phyloP scores from a whole-genome alignment of 306 rosid genomes.

The Trifolium pratense region DNA sequence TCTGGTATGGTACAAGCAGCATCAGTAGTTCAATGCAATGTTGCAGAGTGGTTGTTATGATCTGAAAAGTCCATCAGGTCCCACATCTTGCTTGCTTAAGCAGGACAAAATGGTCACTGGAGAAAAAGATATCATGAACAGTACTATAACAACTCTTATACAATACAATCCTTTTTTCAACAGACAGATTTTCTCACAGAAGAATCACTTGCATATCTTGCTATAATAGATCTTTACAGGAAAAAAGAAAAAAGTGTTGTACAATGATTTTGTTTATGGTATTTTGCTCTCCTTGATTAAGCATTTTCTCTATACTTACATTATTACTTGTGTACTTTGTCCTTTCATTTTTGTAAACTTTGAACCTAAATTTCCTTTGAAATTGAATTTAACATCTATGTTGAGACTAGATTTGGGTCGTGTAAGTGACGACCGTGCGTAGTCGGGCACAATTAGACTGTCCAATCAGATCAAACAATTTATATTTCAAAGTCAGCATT shows the following conservation, averaged over 20 bases:
- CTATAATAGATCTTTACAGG: slow-evolving; percentile 27
- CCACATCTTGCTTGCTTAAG: slow-evolving; percentile 36
- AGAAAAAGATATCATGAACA: slow-evolving; percentile 40
- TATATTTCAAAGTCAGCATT: too few relatives aligned
- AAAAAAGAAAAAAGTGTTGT: slow-evolving; percentile 23
- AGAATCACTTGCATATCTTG: slow-evolving; percentile 40
- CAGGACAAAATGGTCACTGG: slow-evolving; percentile 48
- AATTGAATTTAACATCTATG: background rate
- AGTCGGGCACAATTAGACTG: too few relatives aligned
- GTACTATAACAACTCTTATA: slow-evolving; percentile 34
- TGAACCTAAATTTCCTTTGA: slow-evolving; percentile 13
- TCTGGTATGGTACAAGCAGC: slow-evolving; percentile 13
- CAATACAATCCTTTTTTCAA: slow-evolving; percentile 30
- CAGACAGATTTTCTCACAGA: slow-evolving; percentile 45
- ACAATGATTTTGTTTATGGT: slow-evolving; percentile 10
- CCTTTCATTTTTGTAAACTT: slow-evolving; percentile 4
- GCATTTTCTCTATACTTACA: background rate
- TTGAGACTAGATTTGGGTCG: background rate
- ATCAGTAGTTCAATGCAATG: background rate
- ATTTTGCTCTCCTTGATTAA: slow-evolving; percentile 29
- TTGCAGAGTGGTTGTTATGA: background rate
- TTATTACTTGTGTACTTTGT: slow-evolving; percentile 14
- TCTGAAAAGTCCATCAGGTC: slow-evolving; percentile 32
- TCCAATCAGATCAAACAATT: too few relatives aligned
- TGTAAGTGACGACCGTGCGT: too few relatives aligned